These are phyloP conservation scores for Gossypium australe DNA, from an alignment of 345 rosid genomes.

Conservation along the genomic window DNA sequence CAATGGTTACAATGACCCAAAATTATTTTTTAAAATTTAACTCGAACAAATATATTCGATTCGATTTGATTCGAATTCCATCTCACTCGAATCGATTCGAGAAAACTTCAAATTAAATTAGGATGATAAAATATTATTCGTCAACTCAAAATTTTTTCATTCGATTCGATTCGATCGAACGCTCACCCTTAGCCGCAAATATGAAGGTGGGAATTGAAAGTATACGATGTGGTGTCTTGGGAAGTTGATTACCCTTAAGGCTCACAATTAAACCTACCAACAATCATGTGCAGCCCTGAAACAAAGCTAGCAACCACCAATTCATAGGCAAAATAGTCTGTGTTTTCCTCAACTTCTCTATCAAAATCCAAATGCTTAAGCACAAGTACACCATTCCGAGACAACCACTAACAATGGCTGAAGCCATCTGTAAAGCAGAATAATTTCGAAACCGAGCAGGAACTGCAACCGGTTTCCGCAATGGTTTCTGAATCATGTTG, in stretches of 20 bases:
- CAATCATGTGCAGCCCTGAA: conserved; percentile 66
- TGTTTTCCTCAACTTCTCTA: conserved; percentile 39
- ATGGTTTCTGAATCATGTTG: conserved; percentile 38
- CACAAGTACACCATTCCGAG: conserved; percentile 54
- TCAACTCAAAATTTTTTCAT: no score
- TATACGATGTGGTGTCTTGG: conserved; percentile 33
- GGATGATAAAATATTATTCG: no score
- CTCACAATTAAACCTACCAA: conserved; percentile 44
- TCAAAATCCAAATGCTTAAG: conserved; percentile 52
- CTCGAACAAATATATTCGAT: no score
- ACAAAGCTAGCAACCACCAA: conserved; percentile 41
- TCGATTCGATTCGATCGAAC: no score
- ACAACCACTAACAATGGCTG: conserved; percentile 49
- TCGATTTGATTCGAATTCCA: no score
- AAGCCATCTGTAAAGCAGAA: conserved; percentile 37
- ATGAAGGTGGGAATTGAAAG: conserved; percentile 50
- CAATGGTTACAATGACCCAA: no score
- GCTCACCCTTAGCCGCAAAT: no score
- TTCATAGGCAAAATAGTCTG: conserved; percentile 38
- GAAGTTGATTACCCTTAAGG: conserved; percentile 31
- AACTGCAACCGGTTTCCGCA: conserved; percentile 22
- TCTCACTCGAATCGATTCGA: no score
- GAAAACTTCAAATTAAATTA: no score
- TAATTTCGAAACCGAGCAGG: conserved; percentile 20
- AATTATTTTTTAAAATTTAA: no score